A percentile compares a stretch with the other conserved stretches of the same genome.
Conservation (phyloP, 2,329 filamentous ascomycete genomes). For the Colletotrichum sidae region DNA sequence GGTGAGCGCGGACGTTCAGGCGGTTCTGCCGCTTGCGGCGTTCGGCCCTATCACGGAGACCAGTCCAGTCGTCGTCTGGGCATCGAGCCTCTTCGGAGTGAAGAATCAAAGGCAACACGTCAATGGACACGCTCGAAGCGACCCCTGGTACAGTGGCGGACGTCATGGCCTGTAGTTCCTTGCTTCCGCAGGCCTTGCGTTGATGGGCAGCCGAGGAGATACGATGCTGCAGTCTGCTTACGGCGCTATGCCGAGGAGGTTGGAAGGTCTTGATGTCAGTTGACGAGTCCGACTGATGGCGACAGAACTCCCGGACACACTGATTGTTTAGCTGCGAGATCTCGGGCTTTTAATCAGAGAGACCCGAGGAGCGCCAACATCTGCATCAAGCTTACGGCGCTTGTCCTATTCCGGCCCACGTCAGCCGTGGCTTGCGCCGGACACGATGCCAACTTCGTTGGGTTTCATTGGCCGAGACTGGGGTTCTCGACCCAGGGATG, state of each 20-base stretch:
- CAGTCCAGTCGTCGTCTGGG: constrained; percentile 50
- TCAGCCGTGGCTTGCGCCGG: background rate
- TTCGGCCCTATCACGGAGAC: constrained; percentile 44
- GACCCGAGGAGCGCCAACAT: background rate
- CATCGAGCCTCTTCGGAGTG: constrained; percentile 11
- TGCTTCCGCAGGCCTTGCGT: too few species aligned
- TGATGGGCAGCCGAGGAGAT: too few species aligned
- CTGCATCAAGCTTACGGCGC: constrained; percentile 25
- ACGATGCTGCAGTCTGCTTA: constrained; percentile 10
- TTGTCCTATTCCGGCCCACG: background rate
- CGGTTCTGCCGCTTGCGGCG: constrained; percentile 49
- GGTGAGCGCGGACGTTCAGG: constrained; percentile 49
- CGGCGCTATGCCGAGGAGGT: background rate
- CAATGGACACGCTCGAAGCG: background rate
- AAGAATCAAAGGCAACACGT: constrained; percentile 2
- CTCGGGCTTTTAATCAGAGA: too few species aligned
- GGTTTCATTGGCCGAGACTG: background rate
- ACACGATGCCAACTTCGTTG: background rate
- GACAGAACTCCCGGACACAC: too few species aligned
- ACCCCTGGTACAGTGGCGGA: background rate
- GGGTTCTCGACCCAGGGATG: too few species aligned
- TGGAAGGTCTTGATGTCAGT: too few species aligned
- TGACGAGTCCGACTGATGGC: too few species aligned
- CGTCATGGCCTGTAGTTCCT: background rate
- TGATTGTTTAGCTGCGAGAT: too few species aligned